Conservation (phyloP, 331 rosid species). For the Arachis monticola region DNA sequence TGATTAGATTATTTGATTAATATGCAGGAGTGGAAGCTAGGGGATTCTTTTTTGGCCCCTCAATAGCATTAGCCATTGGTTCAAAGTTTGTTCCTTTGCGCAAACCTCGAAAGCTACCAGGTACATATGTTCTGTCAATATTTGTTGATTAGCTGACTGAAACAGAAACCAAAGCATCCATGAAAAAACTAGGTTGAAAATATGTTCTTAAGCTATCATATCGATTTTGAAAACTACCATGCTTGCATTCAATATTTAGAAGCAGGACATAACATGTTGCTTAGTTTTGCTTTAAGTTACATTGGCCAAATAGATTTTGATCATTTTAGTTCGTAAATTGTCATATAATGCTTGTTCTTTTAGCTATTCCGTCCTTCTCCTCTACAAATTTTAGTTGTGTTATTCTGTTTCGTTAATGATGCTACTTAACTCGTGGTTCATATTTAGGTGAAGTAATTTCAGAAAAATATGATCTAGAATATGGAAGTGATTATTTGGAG, state of each 20-base stretch:
- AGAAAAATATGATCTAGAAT: slow-evolving; percentile 83
- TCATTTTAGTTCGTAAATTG: too few relatives aligned
- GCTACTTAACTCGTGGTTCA: slow-evolving; percentile 21
- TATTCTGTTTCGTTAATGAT: background rate
- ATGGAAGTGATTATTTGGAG: slow-evolving; percentile 89
- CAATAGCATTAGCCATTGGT: slow-evolving; percentile 79
- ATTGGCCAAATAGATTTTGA: too few relatives aligned
- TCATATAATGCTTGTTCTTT: too few relatives aligned
- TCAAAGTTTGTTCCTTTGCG: slow-evolving; percentile 90
- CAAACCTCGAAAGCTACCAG: slow-evolving; percentile 79
- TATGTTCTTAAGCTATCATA: background rate
- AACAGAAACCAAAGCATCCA: too few relatives aligned
- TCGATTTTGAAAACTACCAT: too few relatives aligned
- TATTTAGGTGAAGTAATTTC: slow-evolving; percentile 80
- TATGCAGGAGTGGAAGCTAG: slow-evolving; percentile 88
- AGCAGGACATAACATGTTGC: background rate
- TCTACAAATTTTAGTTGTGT: background rate
- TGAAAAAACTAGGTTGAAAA: too few relatives aligned
- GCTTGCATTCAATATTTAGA: background rate
- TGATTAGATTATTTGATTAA: slow-evolving; percentile 19
- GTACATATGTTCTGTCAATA: slow-evolving; percentile 30
- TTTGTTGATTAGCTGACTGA: too few relatives aligned
- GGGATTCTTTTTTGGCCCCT: slow-evolving; percentile 88
- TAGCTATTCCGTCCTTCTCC: too few relatives aligned
- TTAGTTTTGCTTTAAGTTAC: too few relatives aligned